Base-by-base conservation (phyloP, 176 grass and related monocot species). In the Rhynchospora pubera region DNA sequence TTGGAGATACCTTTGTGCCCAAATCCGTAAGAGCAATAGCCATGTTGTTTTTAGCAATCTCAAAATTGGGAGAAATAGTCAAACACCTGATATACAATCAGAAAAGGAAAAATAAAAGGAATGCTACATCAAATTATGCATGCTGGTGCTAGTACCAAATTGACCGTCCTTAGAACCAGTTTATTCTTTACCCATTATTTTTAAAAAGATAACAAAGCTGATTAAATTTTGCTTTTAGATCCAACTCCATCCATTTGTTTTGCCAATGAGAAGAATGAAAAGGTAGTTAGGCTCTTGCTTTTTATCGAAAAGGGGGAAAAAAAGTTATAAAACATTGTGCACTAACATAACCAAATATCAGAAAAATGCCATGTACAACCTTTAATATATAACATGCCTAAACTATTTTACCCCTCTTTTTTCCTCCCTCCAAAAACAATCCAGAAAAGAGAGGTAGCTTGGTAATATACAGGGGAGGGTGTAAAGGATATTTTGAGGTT, bases 11-110 rank as follows among this genome's bases (percentile, higher is more conserved):
- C 97, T 99, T 99, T 87, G 97, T 99, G 62, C 97, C 97, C 84
- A 99, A 84, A 83, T 99, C 97, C 0, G 97, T 99, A 72, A 99
- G 73, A 28, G 91, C 97, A 87, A 99, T 99, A 76, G 97, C 97
- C 97, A 99, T 99, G 86, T 99, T 99, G 81, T 99, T 99, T 85
- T 99, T 99, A 83, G 97, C 93, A 90, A 99, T 99, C 76, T 96
- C 97, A 91, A 99, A 99, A 84, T 99, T 99, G 5, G 97, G 96
- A 58, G 97, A 96, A 65, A 99, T 91, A 57, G 93, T 91, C 86
- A 99, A 91, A 81, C 97, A 96, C 89, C 97, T 99, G 87, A 51
- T 74, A 82, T 28, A 80, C 7, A 53, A 83, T 47, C 82, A 80
- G 79, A 80, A 87, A 65, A 87, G 57, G 47, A 50, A 14, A 56